Conservation (phyloP, 495 filamentous ascomycete genomes). For the Bombardia bombarda region DNA sequence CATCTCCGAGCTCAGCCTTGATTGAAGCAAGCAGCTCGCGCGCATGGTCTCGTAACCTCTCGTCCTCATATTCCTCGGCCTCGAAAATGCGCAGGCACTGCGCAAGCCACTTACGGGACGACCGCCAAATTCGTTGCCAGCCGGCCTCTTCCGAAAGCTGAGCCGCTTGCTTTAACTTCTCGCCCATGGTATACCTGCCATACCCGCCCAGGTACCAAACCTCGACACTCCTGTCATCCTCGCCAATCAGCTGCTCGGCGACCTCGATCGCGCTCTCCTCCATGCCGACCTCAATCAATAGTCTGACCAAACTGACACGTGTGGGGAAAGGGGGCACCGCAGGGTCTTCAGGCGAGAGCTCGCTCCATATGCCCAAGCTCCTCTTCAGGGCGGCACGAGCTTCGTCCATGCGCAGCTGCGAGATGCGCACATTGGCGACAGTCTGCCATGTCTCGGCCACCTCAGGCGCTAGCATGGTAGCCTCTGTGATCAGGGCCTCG, state of each 20-base stretch:
- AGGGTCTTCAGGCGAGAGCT: conserved; percentile 55
- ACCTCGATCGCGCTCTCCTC: conserved; percentile 78
- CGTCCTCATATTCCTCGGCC: conserved; percentile 63
- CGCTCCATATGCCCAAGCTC: conserved; percentile 73
- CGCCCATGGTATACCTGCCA: conserved; percentile 70
- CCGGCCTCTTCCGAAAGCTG: conserved; percentile 25
- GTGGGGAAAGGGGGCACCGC: conserved; percentile 75
- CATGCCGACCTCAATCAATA: conserved; percentile 86
- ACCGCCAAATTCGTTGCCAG: conserved; percentile 43
- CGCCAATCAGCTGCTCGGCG: conserved; percentile 69
- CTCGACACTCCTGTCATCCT: conserved; percentile 91
- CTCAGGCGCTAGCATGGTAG: conserved; percentile 64
- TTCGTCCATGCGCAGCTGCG: conserved; percentile 68
- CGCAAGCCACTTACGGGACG: conserved; percentile 53
- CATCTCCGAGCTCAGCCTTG: conserved; percentile 47
- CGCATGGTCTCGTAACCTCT: conserved; percentile 57
- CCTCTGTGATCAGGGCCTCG: conserved; percentile 79
- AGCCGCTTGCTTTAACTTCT: conserved; percentile 48
- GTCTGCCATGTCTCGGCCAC: conserved; percentile 85
- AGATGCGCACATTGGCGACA: conserved; percentile 85
- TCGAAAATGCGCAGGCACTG: conserved; percentile 53
- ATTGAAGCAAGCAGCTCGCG: conserved; percentile 51
- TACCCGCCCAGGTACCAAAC: conserved; percentile 96
- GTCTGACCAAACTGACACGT: conserved; percentile 69
- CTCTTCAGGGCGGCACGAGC: conserved; percentile 67